A percentile compares a stretch with the other conserved stretches of the same genome.
These are phyloP conservation scores for Coemansia sp. DNA, from an alignment of 192 early-diverging fungal genomes.

Conservation along the genomic window DNA sequence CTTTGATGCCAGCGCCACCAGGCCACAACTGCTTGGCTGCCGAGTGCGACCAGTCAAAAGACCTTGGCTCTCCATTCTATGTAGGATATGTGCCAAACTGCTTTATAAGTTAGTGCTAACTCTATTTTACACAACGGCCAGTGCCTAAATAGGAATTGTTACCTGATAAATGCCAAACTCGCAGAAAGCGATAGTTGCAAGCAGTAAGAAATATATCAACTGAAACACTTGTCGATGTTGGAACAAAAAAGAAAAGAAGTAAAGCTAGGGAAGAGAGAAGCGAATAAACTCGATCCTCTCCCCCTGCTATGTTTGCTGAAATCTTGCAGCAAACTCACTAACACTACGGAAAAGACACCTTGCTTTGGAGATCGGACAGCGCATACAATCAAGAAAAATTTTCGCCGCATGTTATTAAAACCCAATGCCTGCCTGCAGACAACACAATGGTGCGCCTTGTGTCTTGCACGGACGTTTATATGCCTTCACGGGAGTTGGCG, in stretches of 20 bases:
- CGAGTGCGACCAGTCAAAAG: background rate
- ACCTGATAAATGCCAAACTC: too few relatives aligned
- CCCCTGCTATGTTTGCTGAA: background rate
- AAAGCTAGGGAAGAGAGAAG: background rate
- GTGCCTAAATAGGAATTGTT: too few relatives aligned
- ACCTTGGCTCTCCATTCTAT: slow-evolving; percentile 1
- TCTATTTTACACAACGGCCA: too few relatives aligned
- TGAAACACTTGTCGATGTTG: too few relatives aligned
- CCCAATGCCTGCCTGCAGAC: slow-evolving; percentile 1
- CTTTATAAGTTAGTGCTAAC: too few relatives aligned
- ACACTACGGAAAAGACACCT: slow-evolving; percentile 1
- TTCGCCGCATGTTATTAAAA: slow-evolving; percentile 1
- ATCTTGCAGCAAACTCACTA: background rate
- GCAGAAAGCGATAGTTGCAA: too few relatives aligned
- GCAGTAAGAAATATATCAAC: too few relatives aligned
- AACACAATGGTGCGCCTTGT: slow-evolving; percentile 5
- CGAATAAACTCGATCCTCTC: background rate
- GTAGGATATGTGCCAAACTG: background rate
- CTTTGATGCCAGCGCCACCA: background rate
- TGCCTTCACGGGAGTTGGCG: background rate
- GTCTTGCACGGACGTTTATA: background rate
- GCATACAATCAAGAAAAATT: slow-evolving; percentile 9
- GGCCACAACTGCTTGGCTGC: background rate
- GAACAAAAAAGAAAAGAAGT: background rate
- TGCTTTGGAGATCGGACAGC: background rate